Percentiles rank a stretch among this genome's conserved stretches.
phyloP scores from a whole-genome alignment of 2,329 filamentous ascomycete species.

The Hymenoscyphus repandus region DNA sequence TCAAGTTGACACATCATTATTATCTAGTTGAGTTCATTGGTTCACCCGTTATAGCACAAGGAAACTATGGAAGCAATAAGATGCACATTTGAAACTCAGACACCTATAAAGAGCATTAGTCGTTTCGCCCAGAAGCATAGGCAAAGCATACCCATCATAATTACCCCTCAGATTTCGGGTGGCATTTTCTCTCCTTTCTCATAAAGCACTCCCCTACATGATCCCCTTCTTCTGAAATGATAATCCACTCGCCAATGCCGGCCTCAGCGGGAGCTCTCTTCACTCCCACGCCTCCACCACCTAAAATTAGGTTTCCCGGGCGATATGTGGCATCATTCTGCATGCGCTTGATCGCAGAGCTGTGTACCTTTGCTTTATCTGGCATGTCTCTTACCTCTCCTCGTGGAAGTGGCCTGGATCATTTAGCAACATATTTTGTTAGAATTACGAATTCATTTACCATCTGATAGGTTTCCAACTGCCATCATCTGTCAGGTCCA shows the following conservation, averaged over 20 bases:
- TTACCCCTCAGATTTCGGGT: background rate
- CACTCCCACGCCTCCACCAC: conserved; percentile 54
- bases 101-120: too few species aligned
- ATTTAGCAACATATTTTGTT: background rate
- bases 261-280: conserved; percentile 42
- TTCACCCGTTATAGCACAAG: too few species aligned
- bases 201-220: conserved; percentile 5
- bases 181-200: background rate
- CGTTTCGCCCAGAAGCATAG: too few species aligned
- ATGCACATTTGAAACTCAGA: too few species aligned
- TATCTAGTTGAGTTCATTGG: too few species aligned
- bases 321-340: conserved; percentile 44
- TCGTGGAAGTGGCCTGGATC: conserved; percentile 43
- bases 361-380: conserved; percentile 48
- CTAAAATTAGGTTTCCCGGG: conserved; percentile 55
- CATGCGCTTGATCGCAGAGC: conserved; percentile 53
- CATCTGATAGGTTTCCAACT: conserved; percentile 56
- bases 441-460: conserved; percentile 18
- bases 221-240: conserved; percentile 41
- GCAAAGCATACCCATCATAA: too few species aligned
- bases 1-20: too few species aligned
- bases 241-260: conserved; percentile 50
- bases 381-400: conserved; percentile 58
- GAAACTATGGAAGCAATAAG: too few species aligned
- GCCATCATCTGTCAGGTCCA: conserved; percentile 53